phyloP scores from a whole-genome alignment of 345 rosid genomes.

The Eucalyptus tenuipes region DNA sequence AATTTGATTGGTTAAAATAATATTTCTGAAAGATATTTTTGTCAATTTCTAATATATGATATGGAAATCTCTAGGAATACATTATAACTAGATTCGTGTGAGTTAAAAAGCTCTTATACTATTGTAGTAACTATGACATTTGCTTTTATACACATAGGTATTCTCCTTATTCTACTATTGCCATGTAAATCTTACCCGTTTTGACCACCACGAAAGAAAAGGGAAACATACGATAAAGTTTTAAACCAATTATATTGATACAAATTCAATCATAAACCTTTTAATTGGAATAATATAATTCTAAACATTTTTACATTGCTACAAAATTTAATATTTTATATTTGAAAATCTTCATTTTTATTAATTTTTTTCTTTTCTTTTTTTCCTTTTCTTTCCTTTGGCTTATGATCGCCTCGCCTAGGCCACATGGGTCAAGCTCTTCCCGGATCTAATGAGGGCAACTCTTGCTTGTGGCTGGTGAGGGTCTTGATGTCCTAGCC shows the following conservation, averaged over 20 bases:
- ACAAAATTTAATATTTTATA: no score
- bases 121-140: no score
- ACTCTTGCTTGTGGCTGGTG: rapidly evolving
- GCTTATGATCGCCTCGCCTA: no score
- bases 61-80: not conserved
- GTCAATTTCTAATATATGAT: not conserved
- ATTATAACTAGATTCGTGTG: not conserved
- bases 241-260: rapidly evolving
- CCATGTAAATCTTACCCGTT: not conserved
- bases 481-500: no score
- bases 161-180: not conserved
- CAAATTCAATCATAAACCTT: not conserved
- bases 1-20: not conserved
- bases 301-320: no score
- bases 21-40: not conserved
- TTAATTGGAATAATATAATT: no score
- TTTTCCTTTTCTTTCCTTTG: no score
- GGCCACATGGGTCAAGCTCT: no score
- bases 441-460: rapidly evolving
- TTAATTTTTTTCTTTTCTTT: no score
- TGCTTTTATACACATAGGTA: not conserved
- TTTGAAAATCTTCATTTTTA: no score
- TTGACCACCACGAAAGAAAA: no score
- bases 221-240: no score
- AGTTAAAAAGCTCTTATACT: not conserved